Evolutionary conservation across 1,284 basidiomycete genomes (phyloP).

Genomic region (Megacollybia platyphylla): DNA sequence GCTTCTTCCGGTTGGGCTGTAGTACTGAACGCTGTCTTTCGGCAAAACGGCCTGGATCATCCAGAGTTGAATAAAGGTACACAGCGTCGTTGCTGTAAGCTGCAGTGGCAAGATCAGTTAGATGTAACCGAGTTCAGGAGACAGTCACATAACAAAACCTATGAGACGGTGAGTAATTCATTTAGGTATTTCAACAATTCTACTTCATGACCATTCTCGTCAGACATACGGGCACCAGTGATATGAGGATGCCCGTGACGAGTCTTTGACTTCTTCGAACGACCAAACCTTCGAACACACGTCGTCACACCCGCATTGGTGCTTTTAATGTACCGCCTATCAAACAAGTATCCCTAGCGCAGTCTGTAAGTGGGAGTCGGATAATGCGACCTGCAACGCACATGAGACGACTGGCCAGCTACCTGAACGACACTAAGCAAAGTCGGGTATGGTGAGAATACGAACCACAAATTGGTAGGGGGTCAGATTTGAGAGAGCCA

Average conservation of each 20-base stretch:
- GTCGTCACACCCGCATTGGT: conserved; percentile 51
- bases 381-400: too few species aligned
- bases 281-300: conserved; percentile 79
- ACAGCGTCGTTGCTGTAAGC: conserved; percentile 73
- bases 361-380: background rate
- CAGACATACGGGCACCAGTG: conserved; percentile 70
- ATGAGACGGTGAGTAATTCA: conserved; percentile 1
- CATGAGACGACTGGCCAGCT: too few species aligned
- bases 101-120: conserved; percentile 14
- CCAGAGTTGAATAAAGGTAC: conserved; percentile 71
- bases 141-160: background rate
- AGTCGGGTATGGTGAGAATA: conserved; percentile 33
- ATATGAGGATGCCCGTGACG: conserved; percentile 44
- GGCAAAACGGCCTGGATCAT: conserved; percentile 30
- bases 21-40: conserved; percentile 8
- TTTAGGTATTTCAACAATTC: conserved; percentile 6
- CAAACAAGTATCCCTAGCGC: conserved; percentile 74
- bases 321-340: conserved; percentile 67
- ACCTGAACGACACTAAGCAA: background rate
- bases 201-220: conserved; percentile 72
- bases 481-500: conserved; percentile 56
- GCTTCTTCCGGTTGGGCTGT: conserved; percentile 14
- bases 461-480: conserved; percentile 69
- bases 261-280: conserved; percentile 22
- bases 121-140: background rate